Evolutionary conservation across 352 stramenopile genomes (phyloP), one percentile per base, ranked within the genome.

Genomic region (Thalassiosira oceanica): DNA sequence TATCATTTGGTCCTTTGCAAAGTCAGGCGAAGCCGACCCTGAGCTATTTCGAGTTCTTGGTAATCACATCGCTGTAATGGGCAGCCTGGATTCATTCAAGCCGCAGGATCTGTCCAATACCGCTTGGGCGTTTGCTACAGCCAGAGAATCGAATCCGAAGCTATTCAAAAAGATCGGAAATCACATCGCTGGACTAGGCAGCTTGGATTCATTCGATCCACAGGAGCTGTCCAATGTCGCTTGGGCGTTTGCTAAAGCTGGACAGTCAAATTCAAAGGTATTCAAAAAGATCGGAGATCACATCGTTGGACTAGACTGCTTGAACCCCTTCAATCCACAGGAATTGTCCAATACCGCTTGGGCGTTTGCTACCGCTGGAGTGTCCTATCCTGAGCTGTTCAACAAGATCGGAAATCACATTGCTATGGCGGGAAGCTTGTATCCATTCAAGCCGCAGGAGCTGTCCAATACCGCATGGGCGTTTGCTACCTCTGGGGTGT

Each of bases 1-100:
- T 23, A 61, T 56, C 21, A 23, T 52, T 8, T 68, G 55, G 54
- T 20, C 52, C 35, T 74, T 33, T 56, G 21, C 55, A 26, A 63
- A 21, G 15, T 23, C 48, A 4, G 13, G 27, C 10, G 15, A 0
- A 0, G 1, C 18, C 18, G n/a, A 43, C 46, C 21, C 1, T 0
- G 16, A 55, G 20, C 1, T 55, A 1, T 49, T 55, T 55, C 23
- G 23, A 3, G n/a, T 43, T 8, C 5, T 53, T 35, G 44, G 6
- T 43, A 11, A 39, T 11, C 44, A 53, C 21, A 51, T 61, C 21
- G 35, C 36, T 49, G 31, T 5, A 20, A 3, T 51, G 7, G 51
- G 49, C n/a, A 28, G 27, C 16, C 21, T 51, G 28, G 23, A 55
- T 42, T 10, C 11, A 42, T 55, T 55, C 27, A 15, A 48, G 10